Conservation (phyloP, 2,329 filamentous ascomycete genomes). For the Sporothrix variecibatus region DNA sequence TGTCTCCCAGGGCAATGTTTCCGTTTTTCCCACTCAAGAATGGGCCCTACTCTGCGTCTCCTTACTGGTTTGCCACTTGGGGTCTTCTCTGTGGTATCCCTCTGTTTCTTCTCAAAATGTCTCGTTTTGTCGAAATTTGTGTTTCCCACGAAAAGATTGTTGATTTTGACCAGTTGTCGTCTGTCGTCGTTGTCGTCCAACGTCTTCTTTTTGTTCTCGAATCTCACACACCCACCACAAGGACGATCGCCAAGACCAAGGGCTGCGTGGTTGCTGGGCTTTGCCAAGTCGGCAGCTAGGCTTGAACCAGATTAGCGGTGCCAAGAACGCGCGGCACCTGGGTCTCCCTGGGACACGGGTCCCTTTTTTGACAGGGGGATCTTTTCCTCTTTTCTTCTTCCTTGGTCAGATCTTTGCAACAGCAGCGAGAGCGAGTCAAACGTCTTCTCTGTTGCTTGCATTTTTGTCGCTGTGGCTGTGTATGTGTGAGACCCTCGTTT, state of each 20-base stretch:
- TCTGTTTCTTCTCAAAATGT: not conserved
- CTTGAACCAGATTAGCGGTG: not conserved
- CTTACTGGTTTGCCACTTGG: not conserved
- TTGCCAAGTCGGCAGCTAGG: slow-evolving; percentile 13
- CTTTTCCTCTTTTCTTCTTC: not conserved
- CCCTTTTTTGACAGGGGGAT: not conserved
- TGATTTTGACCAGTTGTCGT: not conserved
- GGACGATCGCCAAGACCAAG: not conserved
- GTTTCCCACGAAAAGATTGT: not conserved
- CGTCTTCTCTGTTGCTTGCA: not conserved
- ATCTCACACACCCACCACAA: not conserved
- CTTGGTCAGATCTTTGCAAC: not conserved
- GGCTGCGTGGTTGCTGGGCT: not conserved
- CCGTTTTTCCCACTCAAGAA: not conserved
- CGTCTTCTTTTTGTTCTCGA: not conserved
- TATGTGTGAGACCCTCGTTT: not conserved
- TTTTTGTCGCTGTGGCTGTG: not conserved
- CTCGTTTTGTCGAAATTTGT: not conserved
- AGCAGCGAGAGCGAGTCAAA: not conserved
- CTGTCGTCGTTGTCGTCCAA: not conserved
- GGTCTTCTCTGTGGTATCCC: not conserved
- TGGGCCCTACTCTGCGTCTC: not conserved
- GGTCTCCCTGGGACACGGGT: not conserved
- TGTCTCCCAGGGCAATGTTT: not conserved
- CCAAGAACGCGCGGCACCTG: slow-evolving; percentile 21